A percentile compares a stretch with the other conserved stretches of the same genome.
Evolutionary conservation across 2,329 filamentous ascomycete species (phyloP).

Genomic region (Neophaeococcomyces aloes): DNA sequence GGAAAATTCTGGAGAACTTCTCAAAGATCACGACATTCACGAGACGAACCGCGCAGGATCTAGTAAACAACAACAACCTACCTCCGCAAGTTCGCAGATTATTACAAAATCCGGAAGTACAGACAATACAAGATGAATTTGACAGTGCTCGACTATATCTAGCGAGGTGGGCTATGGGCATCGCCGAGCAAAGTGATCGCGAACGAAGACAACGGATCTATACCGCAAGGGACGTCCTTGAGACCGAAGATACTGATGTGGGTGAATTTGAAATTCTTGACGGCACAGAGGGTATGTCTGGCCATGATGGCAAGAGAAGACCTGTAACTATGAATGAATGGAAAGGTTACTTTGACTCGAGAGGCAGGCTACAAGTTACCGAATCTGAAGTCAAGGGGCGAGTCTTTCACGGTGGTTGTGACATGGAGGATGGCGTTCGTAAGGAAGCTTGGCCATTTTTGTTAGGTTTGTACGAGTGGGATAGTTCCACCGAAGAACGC

Average conservation of each 20-base stretch:
- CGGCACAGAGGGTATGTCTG: slow-evolving; percentile 59
- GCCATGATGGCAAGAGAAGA: slow-evolving; percentile 62
- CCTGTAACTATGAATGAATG: slow-evolving; percentile 75
- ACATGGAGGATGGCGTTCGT: slow-evolving; percentile 78
- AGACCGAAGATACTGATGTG: slow-evolving; percentile 87
- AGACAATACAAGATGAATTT: slow-evolving; percentile 91
- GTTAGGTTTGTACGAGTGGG: slow-evolving; percentile 85
- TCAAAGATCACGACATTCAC: slow-evolving; percentile 97
- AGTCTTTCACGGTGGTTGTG: slow-evolving; percentile 89
- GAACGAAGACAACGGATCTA: slow-evolving; percentile 80
- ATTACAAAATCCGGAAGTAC: slow-evolving; percentile 84
- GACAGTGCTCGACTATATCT: slow-evolving; percentile 92
- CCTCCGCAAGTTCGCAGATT: slow-evolving; percentile 79
- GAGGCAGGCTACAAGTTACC: slow-evolving; percentile 65
- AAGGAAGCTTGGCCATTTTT: slow-evolving; percentile 97
- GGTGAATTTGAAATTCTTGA: slow-evolving; percentile 94
- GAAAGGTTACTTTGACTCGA: slow-evolving; percentile 75
- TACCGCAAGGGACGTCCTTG: slow-evolving; percentile 84
- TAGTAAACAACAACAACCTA: slow-evolving; percentile 81
- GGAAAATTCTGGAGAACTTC: slow-evolving; percentile 93
- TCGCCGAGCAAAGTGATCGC: slow-evolving; percentile 88
- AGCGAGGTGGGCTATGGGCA: slow-evolving; percentile 96
- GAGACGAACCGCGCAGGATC: slow-evolving; percentile 76
- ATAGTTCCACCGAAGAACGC: slow-evolving; percentile 76
- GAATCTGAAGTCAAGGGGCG: slow-evolving; percentile 90